A percentile compares a stretch with the other conserved stretches of the same genome.
Conservation (phyloP, 2,329 filamentous ascomycete genomes). For the Xylariaceae sp. region DNA sequence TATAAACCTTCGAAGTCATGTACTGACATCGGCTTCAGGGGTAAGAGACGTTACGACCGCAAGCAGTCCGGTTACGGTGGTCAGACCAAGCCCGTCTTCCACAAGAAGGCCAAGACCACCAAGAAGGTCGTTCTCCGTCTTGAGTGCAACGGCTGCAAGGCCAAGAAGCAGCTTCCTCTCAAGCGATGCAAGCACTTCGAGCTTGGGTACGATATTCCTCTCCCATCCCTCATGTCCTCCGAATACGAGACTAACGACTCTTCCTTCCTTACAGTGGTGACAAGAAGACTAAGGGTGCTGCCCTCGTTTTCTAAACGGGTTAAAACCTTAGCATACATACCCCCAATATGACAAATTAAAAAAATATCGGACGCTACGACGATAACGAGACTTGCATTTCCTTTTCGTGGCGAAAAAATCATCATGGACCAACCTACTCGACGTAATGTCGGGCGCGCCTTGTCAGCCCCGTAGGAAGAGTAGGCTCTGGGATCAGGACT, state of each 20-base stretch:
- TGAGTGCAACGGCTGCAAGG: constrained; percentile 97
- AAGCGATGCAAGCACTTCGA: constrained; percentile 99
- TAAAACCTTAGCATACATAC: constrained; percentile 3
- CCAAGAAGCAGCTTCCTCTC: constrained; percentile 93
- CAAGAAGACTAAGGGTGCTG: constrained; percentile 99
- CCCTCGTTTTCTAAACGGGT: constrained; percentile 85
- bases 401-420: constrained; percentile 11
- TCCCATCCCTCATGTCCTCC: neutral
- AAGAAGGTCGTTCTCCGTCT: constrained; percentile 99
- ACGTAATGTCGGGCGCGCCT: constrained; percentile 8
- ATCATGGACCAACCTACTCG: constrained; percentile 18
- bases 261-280: constrained; percentile 66
- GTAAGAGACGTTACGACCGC: constrained; percentile 21
- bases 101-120: constrained; percentile 72
- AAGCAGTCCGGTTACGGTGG: constrained; percentile 55
- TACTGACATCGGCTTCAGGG: constrained; percentile 10
- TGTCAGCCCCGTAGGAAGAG: constrained; percentile 10
- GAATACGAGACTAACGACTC: constrained; percentile 1
- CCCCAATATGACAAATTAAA: constrained; percentile 11
- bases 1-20: neutral
- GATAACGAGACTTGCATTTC: constrained; percentile 23
- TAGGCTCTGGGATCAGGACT: constrained; percentile 16
- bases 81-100: constrained; percentile 91
- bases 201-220: constrained; percentile 66
- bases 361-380: constrained; percentile 23